Percentiles rank a stretch among this genome's conserved stretches.
These are phyloP conservation scores for Pleurotus cornucopiae DNA, from an alignment of 768 basidiomycete species.

Conservation along the genomic window DNA sequence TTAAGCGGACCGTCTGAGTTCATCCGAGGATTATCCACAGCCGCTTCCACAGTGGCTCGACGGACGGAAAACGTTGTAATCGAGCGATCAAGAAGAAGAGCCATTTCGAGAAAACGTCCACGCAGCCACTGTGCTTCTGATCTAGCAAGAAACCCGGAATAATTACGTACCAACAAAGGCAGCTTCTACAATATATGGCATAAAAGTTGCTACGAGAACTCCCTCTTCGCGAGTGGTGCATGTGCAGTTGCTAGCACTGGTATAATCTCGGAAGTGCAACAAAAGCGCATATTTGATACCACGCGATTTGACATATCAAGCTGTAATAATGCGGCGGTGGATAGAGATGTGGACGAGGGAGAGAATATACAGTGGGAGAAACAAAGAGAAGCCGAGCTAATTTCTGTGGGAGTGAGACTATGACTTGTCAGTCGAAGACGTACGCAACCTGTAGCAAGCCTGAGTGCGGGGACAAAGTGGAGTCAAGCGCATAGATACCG, in stretches of 20 bases:
- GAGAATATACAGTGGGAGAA: neutral
- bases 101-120: neutral
- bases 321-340: neutral
- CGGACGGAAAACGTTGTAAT: constrained; percentile 2
- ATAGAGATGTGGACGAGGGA: neutral
- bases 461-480: neutral
- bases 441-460: neutral
- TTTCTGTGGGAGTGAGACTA: neutral
- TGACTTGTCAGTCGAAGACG: neutral
- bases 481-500: neutral
- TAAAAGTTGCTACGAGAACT: neutral
- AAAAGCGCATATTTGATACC: neutral
- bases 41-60: constrained; percentile 1
- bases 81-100: neutral
- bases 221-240: neutral
- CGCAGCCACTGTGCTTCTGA: neutral
- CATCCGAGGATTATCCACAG: constrained; percentile 5
- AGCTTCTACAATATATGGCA: neutral
- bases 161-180: neutral
- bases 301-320: neutral
- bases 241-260: neutral
- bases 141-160: neutral
- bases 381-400: neutral
- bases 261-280: neutral
- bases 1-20: constrained; percentile 1